Conservation (phyloP, 139 green algal species). For the Trebouxia sp. region DNA sequence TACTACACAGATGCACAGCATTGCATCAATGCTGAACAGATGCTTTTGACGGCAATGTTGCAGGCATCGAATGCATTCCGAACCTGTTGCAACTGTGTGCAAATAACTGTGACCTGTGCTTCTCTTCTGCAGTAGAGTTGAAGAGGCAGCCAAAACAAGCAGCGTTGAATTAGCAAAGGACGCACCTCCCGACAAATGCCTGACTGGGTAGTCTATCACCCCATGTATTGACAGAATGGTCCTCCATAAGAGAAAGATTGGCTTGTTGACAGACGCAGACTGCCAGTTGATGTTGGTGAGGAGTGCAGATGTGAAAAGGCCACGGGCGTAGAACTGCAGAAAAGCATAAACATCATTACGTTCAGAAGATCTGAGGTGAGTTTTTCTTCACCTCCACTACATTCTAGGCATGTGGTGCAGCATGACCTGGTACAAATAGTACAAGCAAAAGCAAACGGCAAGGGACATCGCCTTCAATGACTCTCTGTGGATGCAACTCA, state of each 20-base stretch:
- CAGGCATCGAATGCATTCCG: not conserved
- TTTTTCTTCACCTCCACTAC: no score
- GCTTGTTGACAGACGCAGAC: not conserved
- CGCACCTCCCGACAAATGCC: slow-evolving; percentile 45
- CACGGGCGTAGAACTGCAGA: slow-evolving; percentile 73
- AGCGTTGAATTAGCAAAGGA: not conserved
- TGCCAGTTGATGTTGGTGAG: slow-evolving; percentile 19
- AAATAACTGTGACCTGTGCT: no score
- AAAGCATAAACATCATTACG: no score
- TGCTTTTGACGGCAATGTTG: not conserved
- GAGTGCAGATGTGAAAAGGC: slow-evolving; percentile 68
- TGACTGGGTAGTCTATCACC: slow-evolving; percentile 62
- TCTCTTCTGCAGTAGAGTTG: not conserved
- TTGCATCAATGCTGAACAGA: not conserved
- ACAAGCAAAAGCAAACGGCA: no score
- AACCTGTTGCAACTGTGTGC: no score
- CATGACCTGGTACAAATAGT: no score
- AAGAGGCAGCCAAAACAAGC: not conserved
- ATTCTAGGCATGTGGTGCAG: no score
- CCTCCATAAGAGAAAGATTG: not conserved
- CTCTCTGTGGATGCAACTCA: no score
- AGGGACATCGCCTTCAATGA: no score
- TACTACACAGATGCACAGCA: no score
- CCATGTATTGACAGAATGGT: slow-evolving; percentile 18
- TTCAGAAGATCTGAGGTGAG: not conserved